These are phyloP conservation scores for Atractiella rhizophila DNA, from an alignment of 768 basidiomycete species.

Conservation along the genomic window DNA sequence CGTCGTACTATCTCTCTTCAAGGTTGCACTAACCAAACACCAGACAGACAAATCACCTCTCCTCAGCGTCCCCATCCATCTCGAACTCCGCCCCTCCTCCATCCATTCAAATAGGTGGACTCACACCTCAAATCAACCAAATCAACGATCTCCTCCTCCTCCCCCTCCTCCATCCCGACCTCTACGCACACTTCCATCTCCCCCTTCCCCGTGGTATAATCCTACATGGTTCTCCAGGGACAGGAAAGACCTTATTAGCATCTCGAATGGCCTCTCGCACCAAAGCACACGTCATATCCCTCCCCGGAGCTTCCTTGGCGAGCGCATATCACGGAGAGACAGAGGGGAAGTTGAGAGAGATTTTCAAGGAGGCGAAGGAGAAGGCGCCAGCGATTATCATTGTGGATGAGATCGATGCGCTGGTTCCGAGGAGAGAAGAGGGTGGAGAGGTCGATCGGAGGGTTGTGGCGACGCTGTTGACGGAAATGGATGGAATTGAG, in stretches of 20 bases:
- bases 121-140: conserved; percentile 60
- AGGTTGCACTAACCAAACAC: too few species aligned
- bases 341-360: conserved; percentile 62
- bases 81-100: too few species aligned
- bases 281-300: conserved; percentile 59
- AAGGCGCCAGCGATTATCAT: conserved; percentile 80
- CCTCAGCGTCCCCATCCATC: too few species aligned
- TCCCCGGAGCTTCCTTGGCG: conserved; percentile 84
- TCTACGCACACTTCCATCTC: conserved; percentile 63
- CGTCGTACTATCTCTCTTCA: too few species aligned
- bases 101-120: too few species aligned
- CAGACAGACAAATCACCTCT: too few species aligned
- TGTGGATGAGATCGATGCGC: conserved; percentile 81
- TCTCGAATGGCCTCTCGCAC: conserved; percentile 77
- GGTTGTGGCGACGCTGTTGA: conserved; percentile 81
- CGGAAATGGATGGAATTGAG: conserved; percentile 65
- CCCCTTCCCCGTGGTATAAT: conserved; percentile 89
- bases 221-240: conserved; percentile 85
- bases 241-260: conserved; percentile 90
- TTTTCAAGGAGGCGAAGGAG: conserved; percentile 58
- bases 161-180: conserved; percentile 53
- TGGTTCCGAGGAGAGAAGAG: conserved; percentile 74
- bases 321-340: conserved; percentile 95
- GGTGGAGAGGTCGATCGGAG: conserved; percentile 85
- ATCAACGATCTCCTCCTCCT: conserved; percentile 68